Base-by-base conservation (phyloP, 495 filamentous ascomycete genomes). In the Xylaria cubensis region DNA sequence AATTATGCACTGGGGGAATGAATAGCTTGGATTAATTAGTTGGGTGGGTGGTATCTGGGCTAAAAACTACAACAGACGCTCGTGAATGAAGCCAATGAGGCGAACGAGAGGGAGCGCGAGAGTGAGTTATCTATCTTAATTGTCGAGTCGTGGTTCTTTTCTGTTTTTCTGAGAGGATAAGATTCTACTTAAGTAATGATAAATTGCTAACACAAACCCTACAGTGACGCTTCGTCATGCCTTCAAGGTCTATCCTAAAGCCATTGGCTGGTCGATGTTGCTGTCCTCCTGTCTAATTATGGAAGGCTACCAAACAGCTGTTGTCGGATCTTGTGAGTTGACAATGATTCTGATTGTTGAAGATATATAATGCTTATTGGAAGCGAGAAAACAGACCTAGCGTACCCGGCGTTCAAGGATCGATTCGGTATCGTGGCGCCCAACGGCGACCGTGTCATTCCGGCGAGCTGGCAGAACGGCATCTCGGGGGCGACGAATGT, bases 261-360 rank as follows among this genome's bases (percentile, higher is more conserved):
- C 82, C 50, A 75, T 84, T 42, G 84, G 71, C 5, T 88, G 85
- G 85, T 84, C 81, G 39, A 74, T 87, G 72, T 76, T 86, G n/a
- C 81, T 88, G 29, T 85, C 82, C 10, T 83, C 84, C 4, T 82
- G 82, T 74, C 81, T 88, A 39, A 81, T 82, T 64, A 88, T 88
- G 86, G 85, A 88, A 74, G 86, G 86, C 15, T 88, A 85, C 71
- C 85, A 86, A 75, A 79, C 86, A 19, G 68, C 78, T 0, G 67
- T 79, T 10, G 76, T 79, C 24, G 77, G 77, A 42, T 77, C 77
- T 12, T 79, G 77, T 79, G 67, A 75, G 77, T 75, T 10, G 1
- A 21, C 5, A 39, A 1, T 39, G 26, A 26, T 36, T 24, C 17
- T 10, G 6, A 51, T 61, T n/a, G 2, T 13, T 5, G 29, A 21